Conservation (phyloP, 176 grass and related monocot genomes). For the maize (Zea mays) region DNA sequence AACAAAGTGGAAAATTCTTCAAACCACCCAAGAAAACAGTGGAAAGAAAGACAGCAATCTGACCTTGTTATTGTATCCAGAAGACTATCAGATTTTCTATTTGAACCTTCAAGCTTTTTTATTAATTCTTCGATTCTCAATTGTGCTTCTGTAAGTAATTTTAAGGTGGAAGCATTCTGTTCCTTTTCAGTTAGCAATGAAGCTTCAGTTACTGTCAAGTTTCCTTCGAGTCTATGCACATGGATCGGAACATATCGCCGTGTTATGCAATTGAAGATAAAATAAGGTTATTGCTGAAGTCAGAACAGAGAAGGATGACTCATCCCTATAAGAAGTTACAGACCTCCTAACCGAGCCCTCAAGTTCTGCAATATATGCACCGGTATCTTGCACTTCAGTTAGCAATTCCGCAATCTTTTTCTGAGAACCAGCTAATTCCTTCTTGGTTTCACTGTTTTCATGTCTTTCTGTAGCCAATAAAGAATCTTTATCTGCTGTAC, state of each 20-base stretch:
- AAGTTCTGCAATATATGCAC: conserved; percentile 50
- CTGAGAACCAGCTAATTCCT: conserved; percentile 48
- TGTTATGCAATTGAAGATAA: conserved; percentile 42
- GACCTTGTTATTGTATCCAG: conserved; percentile 51
- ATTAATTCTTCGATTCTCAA: conserved; percentile 51
- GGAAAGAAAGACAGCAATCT: conserved; percentile 23
- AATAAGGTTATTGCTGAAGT: conserved; percentile 43
- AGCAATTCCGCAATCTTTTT: conserved; percentile 56
- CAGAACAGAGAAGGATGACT: conserved; percentile 30
- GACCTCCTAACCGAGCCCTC: conserved; percentile 57
- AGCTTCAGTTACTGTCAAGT: conserved; percentile 48
- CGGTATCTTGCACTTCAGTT: conserved; percentile 47
- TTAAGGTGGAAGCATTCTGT: conserved; percentile 55
- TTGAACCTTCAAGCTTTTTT: conserved; percentile 49
- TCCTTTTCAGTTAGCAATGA: conserved; percentile 57
- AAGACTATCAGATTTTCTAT: conserved; percentile 56
- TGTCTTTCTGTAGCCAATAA: conserved; percentile 56
- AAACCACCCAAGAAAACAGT: not conserved
- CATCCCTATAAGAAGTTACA: conserved; percentile 39
- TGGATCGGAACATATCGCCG: conserved; percentile 4
- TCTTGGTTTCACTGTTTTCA: conserved; percentile 55
- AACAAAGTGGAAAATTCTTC: conserved; percentile 4
- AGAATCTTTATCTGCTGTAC: conserved; percentile 47
- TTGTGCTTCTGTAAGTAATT: conserved; percentile 50
- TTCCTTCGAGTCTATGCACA: conserved; percentile 50